These are phyloP conservation scores for Cornus controversa DNA, from an alignment of 148 eudicot species.

Conservation along the genomic window DNA sequence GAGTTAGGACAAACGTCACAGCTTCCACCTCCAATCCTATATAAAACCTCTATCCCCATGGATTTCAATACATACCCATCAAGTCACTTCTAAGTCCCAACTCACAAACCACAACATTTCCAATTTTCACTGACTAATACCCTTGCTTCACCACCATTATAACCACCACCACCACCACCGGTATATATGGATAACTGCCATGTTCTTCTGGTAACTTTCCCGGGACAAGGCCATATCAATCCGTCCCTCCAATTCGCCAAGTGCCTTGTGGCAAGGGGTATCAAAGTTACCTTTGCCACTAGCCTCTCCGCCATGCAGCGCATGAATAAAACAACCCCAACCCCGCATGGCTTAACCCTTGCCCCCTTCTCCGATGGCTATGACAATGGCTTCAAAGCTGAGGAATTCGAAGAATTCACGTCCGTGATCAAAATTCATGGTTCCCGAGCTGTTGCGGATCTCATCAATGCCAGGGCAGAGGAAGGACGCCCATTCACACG, in stretches of 20 bases:
- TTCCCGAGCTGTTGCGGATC: constrained; percentile 16
- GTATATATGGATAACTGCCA: constrained; percentile 27
- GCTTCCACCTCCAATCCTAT: too few species aligned
- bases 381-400: constrained; percentile 36
- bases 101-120: too few species aligned
- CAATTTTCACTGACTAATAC: too few species aligned
- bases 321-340: constrained; percentile 6
- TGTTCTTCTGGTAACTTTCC: constrained; percentile 31
- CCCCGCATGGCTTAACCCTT: constrained; percentile 32
- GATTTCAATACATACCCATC: too few species aligned
- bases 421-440: constrained; percentile 24
- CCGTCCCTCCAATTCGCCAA: constrained; percentile 54
- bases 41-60: too few species aligned
- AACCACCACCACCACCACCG: not conserved
- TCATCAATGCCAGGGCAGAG: constrained; percentile 23
- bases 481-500: constrained; percentile 52
- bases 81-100: too few species aligned
- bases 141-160: too few species aligned
- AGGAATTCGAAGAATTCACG: constrained; percentile 15
- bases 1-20: too few species aligned
- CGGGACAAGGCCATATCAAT: constrained; percentile 60
- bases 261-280: constrained; percentile 31
- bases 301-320: constrained; percentile 30
- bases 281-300: constrained; percentile 44
- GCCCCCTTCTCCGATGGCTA: constrained; percentile 49